phyloP scores from a whole-genome alignment of 768 basidiomycete species.

The Paxillus involutus region DNA sequence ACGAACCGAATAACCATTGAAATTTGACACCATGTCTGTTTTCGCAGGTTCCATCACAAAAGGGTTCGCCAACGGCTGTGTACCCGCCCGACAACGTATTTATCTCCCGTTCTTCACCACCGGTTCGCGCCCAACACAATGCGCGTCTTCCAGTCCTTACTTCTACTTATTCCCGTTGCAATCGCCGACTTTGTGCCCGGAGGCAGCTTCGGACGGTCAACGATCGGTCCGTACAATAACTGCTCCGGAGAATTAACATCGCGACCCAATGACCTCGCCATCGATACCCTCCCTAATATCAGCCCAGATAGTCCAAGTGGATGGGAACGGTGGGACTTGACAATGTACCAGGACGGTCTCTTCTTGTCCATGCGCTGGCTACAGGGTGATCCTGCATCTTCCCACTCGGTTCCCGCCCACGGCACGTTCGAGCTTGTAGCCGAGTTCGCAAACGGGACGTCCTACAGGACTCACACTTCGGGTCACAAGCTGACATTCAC shows the following conservation, averaged over 20 bases:
- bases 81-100: background rate
- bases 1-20: no score
- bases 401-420: background rate
- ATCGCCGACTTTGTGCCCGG: conserved; percentile 3
- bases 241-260: conserved; percentile 10
- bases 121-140: background rate
- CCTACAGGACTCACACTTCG: background rate
- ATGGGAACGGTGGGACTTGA: conserved; percentile 13
- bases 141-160: background rate
- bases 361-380: conserved; percentile 13
- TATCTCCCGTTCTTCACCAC: background rate
- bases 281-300: conserved; percentile 15
- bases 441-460: conserved; percentile 9
- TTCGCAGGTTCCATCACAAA: no score
- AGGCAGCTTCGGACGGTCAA: conserved; percentile 5
- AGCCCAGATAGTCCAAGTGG: background rate
- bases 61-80: background rate
- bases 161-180: background rate
- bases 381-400: conserved; percentile 10
- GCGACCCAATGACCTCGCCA: conserved; percentile 5
- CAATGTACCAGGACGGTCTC: conserved; percentile 7
- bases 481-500: conserved; percentile 8
- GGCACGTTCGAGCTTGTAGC: conserved; percentile 10
- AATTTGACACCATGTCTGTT: no score
- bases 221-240: conserved; percentile 17